Evolutionary conservation across 805 yeast species (phyloP).

Genomic region (Candida coquimbonensis): DNA sequence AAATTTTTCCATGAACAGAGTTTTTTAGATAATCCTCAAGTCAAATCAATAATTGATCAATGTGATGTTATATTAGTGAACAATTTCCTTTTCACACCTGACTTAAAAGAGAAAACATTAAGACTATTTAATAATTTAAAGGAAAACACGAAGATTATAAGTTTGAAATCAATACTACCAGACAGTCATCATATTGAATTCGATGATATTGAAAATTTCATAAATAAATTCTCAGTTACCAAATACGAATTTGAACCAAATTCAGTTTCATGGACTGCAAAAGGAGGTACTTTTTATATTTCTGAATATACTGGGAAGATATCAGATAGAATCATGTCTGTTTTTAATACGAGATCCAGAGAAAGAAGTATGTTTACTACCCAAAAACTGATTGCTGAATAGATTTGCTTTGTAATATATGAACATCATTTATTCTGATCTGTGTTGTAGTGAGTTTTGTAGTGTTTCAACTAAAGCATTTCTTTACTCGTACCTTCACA

Average conservation of each 20-base stretch:
- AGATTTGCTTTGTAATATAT: not conserved
- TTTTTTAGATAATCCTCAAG: slow-evolving; percentile 59
- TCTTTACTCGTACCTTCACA: no score
- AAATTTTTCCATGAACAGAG: slow-evolving; percentile 59
- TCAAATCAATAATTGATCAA: slow-evolving; percentile 43
- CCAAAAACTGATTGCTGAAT: not conserved
- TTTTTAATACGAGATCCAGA: slow-evolving; percentile 19
- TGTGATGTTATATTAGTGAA: slow-evolving; percentile 75
- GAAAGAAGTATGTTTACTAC: slow-evolving; percentile 12
- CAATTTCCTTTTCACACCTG: slow-evolving; percentile 78
- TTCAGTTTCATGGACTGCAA: slow-evolving; percentile 84
- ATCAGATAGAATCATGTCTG: slow-evolving; percentile 26
- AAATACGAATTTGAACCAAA: slow-evolving; percentile 57
- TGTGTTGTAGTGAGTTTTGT: no score
- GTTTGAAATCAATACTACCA: slow-evolving; percentile 73
- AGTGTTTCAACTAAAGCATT: no score
- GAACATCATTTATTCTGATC: no score
- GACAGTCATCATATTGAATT: slow-evolving; percentile 57
- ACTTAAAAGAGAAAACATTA: slow-evolving; percentile 61
- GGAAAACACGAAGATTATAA: slow-evolving; percentile 72
- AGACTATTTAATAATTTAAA: slow-evolving; percentile 54
- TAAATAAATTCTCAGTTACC: slow-evolving; percentile 60
- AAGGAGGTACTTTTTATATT: slow-evolving; percentile 71
- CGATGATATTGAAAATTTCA: slow-evolving; percentile 45
- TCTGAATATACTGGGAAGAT: slow-evolving; percentile 32